Percentiles rank a stretch among this genome's conserved stretches.
phyloP scores from a whole-genome alignment of 208 protist genomes.

The Crithidia acanthocephali region DNA sequence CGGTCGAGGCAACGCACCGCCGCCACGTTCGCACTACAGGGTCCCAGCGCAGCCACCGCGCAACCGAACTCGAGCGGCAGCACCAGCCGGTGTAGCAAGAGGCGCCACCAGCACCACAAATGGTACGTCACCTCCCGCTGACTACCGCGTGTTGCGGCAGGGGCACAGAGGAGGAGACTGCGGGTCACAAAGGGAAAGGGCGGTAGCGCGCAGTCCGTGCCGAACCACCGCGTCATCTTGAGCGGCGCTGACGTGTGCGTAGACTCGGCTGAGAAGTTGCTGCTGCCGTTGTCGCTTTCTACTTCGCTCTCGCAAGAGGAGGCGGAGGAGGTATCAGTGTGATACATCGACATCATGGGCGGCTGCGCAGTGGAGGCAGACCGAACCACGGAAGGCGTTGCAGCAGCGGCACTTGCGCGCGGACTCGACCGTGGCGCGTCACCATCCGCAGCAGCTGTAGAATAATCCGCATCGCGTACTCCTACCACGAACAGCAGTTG shows the following conservation, averaged over 20 bases:
- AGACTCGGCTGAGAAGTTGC: slow-evolving; percentile 11
- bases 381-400: not conserved
- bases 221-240: slow-evolving; percentile 13
- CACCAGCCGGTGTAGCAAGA: slow-evolving; percentile 33
- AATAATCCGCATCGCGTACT: too few relatives aligned
- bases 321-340: not conserved
- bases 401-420: too few relatives aligned
- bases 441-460: too few relatives aligned
- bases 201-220: not conserved
- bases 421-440: too few relatives aligned
- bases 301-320: not conserved
- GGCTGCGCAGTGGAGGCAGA: not conserved
- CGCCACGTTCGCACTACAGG: slow-evolving; percentile 8
- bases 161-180: slow-evolving; percentile 35
- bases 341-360: slow-evolving; percentile 11
- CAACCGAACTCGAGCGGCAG: slow-evolving; percentile 15
- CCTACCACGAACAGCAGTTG: slow-evolving; percentile 40
- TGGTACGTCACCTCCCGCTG: slow-evolving; percentile 27
- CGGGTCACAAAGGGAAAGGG: slow-evolving; percentile 29
- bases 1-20: slow-evolving; percentile 20
- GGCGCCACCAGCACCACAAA: slow-evolving; percentile 22
- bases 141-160: slow-evolving; percentile 9
- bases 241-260: not conserved
- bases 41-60: slow-evolving; percentile 7
- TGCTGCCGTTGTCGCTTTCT: slow-evolving; percentile 9